phyloP scores from a whole-genome alignment of 75 land plant genomes.

The Larix kaempferi region DNA sequence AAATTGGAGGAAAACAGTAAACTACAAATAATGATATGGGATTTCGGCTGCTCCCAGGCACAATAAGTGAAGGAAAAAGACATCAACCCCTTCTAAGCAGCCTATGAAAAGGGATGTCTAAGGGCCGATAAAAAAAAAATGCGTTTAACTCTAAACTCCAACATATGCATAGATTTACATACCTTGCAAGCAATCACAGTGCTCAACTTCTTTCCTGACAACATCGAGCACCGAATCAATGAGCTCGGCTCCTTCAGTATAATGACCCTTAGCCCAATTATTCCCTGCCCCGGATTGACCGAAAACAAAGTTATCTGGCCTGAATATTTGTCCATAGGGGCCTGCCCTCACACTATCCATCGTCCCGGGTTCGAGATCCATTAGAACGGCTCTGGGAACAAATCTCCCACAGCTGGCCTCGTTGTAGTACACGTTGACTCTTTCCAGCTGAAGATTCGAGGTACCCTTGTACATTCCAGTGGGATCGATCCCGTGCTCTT shows the following conservation, averaged over 20 bases:
- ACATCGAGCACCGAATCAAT: constrained; percentile 43
- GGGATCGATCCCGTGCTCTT: too few species aligned
- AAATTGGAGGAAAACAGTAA: too few species aligned
- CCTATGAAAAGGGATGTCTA: too few species aligned
- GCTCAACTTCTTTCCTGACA: constrained; percentile 43
- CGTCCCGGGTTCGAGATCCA: constrained; percentile 50
- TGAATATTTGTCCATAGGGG: constrained; percentile 31
- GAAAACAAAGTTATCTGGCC: constrained; percentile 35
- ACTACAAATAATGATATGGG: too few species aligned
- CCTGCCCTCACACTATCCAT: constrained; percentile 36
- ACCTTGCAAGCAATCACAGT: constrained; percentile 50
- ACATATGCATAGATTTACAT: neutral
- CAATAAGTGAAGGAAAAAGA: too few species aligned
- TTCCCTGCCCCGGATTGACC: constrained; percentile 42
- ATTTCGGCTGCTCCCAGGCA: too few species aligned
- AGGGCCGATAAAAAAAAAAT: too few species aligned
- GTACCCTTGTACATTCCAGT: too few species aligned
- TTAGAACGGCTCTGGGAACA: constrained; percentile 43
- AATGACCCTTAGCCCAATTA: constrained; percentile 30
- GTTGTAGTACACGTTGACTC: constrained; percentile 56
- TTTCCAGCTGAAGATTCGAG: constrained; percentile 9
- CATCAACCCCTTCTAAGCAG: too few species aligned
- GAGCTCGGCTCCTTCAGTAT: constrained; percentile 43
- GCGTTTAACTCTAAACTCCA: neutral
- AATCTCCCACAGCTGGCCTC: constrained; percentile 48